Conservation (phyloP, 768 basidiomycete genomes). For the Pleurotus pulmonarius region DNA sequence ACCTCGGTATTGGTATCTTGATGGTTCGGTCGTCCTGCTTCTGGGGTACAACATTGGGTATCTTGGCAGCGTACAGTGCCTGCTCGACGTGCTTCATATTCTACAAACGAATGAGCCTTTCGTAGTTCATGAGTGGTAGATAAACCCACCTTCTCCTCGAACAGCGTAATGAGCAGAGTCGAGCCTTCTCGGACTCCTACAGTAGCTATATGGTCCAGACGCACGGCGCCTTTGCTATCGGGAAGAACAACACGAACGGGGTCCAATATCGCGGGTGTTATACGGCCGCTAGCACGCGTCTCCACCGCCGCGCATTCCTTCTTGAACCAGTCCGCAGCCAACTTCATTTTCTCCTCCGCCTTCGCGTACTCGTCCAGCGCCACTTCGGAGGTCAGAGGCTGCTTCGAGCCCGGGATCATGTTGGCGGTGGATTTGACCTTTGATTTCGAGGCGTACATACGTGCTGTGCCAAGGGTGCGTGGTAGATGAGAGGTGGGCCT, state of each 20-base stretch:
- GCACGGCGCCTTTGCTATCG: constrained; percentile 27
- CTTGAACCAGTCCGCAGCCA: constrained; percentile 67
- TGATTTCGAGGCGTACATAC: constrained; percentile 12
- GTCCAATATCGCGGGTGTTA: constrained; percentile 68
- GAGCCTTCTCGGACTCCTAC: constrained; percentile 80
- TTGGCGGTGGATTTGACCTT: constrained; percentile 49
- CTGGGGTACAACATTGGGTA: constrained; percentile 72
- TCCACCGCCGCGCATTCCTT: constrained; percentile 74
- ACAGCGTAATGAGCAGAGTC: constrained; percentile 67
- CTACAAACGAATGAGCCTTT: constrained; percentile 37
- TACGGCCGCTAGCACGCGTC: constrained; percentile 69
- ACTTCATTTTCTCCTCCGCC: constrained; percentile 59
- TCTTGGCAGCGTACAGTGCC: constrained; percentile 70
- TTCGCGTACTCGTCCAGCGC: constrained; percentile 60
- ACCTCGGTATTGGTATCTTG: constrained; percentile 82
- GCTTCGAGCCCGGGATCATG: constrained; percentile 68
- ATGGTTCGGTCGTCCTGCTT: constrained; percentile 67
- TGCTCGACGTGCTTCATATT: constrained; percentile 72
- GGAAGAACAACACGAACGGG: constrained; percentile 60
- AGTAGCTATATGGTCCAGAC: constrained; percentile 71
- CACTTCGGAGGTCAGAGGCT: constrained; percentile 45
- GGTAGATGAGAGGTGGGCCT: too few relatives aligned
- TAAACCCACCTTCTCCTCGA: constrained; percentile 70
- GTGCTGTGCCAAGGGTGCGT: background rate
- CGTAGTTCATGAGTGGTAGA: background rate